A percentile compares a stretch with the other conserved stretches of the same genome.
Conservation (phyloP, 1,139 yeast genomes). For the Yarrowia galli region DNA sequence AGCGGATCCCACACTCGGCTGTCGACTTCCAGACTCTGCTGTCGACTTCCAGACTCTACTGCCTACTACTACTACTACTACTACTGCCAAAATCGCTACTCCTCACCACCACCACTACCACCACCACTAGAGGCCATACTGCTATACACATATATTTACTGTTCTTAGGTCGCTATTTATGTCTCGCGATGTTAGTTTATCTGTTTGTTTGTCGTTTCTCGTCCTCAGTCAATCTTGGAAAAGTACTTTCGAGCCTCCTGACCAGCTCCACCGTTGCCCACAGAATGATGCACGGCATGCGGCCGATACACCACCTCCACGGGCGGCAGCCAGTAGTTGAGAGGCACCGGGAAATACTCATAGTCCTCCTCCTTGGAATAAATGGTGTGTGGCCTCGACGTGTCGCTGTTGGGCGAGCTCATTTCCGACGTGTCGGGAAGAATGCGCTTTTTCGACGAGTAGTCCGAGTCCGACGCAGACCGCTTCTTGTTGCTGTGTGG, state of each 20-base stretch:
- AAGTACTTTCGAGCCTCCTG: constrained; percentile 26
- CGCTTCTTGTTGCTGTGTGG: constrained; percentile 12
- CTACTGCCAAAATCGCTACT: too few relatives aligned
- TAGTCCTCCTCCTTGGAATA: constrained; percentile 49
- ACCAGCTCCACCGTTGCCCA: constrained; percentile 12
- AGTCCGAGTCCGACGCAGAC: constrained; percentile 32
- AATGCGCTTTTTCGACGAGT: constrained; percentile 33
- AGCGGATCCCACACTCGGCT: too few relatives aligned
- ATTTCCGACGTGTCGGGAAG: constrained; percentile 15
- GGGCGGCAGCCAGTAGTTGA: constrained; percentile 65
- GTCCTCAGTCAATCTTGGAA: constrained; percentile 14
- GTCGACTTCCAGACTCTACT: too few relatives aligned
- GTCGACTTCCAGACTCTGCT: too few relatives aligned
- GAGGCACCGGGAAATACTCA: constrained; percentile 64
- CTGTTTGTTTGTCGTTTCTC: neutral
- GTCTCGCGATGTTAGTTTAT: constrained; percentile 36
- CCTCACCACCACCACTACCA: too few relatives aligned
- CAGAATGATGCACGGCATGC: constrained; percentile 59
- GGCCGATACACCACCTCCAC: constrained; percentile 68
- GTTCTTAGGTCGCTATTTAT: constrained; percentile 25
- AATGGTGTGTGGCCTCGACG: constrained; percentile 8
- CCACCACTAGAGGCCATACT: too few relatives aligned
- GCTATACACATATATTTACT: constrained; percentile 23
- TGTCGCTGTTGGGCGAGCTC: constrained; percentile 23
- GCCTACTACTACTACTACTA: too few relatives aligned